Percentiles rank a stretch among this genome's conserved stretches.
Evolutionary conservation across 2,329 filamentous ascomycete genomes (phyloP).

Genomic region (Talaromyces sp.): DNA sequence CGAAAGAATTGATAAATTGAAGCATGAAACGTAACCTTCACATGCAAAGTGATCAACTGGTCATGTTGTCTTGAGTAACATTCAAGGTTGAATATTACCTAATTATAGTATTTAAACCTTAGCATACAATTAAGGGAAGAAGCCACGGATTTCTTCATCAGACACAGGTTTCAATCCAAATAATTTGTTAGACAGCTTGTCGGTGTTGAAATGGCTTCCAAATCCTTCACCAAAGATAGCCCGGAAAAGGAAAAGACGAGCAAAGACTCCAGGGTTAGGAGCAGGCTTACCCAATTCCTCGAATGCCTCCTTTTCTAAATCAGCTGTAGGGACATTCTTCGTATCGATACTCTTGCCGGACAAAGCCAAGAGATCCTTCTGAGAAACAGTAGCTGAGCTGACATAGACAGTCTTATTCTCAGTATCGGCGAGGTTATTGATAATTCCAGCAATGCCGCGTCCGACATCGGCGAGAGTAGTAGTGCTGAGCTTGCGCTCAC

Average conservation of each 20-base stretch:
- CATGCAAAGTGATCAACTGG: no score
- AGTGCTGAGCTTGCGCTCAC: constrained; percentile 11
- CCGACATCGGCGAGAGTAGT: constrained; percentile 14
- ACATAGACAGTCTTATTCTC: constrained; percentile 12
- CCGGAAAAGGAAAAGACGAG: background rate
- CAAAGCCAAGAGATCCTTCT: constrained; percentile 9
- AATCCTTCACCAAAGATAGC: background rate
- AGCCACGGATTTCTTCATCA: background rate
- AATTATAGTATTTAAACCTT: no score
- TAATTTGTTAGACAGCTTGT: background rate
- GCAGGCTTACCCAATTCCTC: background rate
- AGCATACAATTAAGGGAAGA: no score
- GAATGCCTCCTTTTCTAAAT: background rate
- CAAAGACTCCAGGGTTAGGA: background rate
- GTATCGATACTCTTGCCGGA: background rate
- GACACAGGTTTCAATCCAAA: background rate
- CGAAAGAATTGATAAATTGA: no score
- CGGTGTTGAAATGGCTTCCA: background rate
- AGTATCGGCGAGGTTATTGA: constrained; percentile 3
- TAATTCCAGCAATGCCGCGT: background rate
- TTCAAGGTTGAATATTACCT: no score
- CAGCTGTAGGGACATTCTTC: background rate
- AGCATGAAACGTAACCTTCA: no score
- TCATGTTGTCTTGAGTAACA: no score
- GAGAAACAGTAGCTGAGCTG: constrained; percentile 9